Evolutionary conservation across 139 green algal genomes (phyloP), one percentile per base, ranked within the genome.

Genomic region (Coelastrella sp.): DNA sequence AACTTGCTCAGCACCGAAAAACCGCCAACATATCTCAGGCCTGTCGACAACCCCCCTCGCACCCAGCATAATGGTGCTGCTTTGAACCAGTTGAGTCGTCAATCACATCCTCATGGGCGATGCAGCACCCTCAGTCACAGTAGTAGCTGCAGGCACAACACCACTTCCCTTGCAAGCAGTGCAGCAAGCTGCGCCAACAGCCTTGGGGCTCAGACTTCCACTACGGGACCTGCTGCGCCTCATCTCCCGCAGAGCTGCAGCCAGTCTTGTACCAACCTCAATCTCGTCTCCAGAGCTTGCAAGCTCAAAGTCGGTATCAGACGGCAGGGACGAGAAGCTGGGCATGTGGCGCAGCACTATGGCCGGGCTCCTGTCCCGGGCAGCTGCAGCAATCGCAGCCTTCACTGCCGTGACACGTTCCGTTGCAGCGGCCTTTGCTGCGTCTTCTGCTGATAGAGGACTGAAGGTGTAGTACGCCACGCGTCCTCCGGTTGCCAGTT

Each of bases 401-500:
- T 43, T 15, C 5, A 30, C 53, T 30, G 75, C 75, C 8, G 74
- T 34, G 23, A 30, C 51, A 7, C 19, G 1, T 17, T n/a, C 57
- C 0, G 62, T 15, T 43, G 40, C 51, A 23, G 15, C 78, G 19
- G 35, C 45, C 43, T 38, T 38, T 3, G 48, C 59, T 8, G 35
- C 73, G 11, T 53, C 48, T 2, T 30, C 57, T 2, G 21, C 48
- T 32, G 32, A 32, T 9, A 83, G 50, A n/a, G 81, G 81, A 40
- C 21, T 53, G 67, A 92, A 87, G 17, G 85, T 90, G 84, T 87
- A 90, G 84, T 88, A 93, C 11, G 59, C 57, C 53, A 93, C 88
- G 41, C 88, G 85, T 45, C 88, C 90, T n/a, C 88, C 88, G 6
- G 88, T 83, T 0, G 86, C 80, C 8, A 89, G 86, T 84, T 90